Evolutionary conservation across 2,329 filamentous ascomycete genomes (phyloP).

Genomic region (Fusarium xylarioides): DNA sequence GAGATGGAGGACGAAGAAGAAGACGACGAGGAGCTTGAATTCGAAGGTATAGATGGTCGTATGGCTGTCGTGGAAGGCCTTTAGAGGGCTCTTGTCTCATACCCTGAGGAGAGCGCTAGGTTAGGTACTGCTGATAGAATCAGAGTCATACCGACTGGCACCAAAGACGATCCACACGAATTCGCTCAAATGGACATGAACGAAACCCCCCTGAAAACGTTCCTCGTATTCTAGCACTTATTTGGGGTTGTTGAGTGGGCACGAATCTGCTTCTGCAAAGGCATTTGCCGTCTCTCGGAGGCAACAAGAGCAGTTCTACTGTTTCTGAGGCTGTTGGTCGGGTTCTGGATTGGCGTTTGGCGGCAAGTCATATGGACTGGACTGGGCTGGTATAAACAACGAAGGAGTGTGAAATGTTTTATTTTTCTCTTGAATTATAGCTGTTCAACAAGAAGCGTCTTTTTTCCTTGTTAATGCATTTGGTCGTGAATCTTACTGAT

Average conservation of each 20-base stretch:
- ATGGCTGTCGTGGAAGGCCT: slow-evolving; percentile 43
- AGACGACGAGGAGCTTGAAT: slow-evolving; percentile 59
- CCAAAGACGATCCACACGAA: not conserved
- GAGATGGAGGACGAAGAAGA: slow-evolving; percentile 72
- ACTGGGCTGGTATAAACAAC: slow-evolving; percentile 29
- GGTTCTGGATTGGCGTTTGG: slow-evolving; percentile 41
- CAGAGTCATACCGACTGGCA: not conserved
- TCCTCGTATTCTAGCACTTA: not conserved
- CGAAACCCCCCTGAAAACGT: not conserved
- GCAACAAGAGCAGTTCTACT: slow-evolving; percentile 8
- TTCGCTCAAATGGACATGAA: slow-evolving; percentile 4
- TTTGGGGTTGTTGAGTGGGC: not conserved
- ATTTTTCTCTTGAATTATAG: slow-evolving; percentile 30
- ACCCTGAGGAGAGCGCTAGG: not conserved
- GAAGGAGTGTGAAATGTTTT: slow-evolving; percentile 25
- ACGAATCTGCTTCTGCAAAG: not conserved
- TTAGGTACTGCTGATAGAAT: not conserved
- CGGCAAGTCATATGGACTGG: slow-evolving; percentile 30
- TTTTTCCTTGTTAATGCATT: not conserved
- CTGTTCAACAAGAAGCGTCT: slow-evolving; percentile 37
- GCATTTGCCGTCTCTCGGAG: not conserved
- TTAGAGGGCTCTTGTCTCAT: slow-evolving; percentile 8
- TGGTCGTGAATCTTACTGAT: not conserved
- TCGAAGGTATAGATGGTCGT: slow-evolving; percentile 50
- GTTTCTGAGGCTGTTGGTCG: slow-evolving; percentile 23